A percentile compares a stretch with the other conserved stretches of the same genome.
phyloP scores from a whole-genome alignment of 2,329 filamentous ascomycete genomes.

The Stagonosporopsis vannaccii region DNA sequence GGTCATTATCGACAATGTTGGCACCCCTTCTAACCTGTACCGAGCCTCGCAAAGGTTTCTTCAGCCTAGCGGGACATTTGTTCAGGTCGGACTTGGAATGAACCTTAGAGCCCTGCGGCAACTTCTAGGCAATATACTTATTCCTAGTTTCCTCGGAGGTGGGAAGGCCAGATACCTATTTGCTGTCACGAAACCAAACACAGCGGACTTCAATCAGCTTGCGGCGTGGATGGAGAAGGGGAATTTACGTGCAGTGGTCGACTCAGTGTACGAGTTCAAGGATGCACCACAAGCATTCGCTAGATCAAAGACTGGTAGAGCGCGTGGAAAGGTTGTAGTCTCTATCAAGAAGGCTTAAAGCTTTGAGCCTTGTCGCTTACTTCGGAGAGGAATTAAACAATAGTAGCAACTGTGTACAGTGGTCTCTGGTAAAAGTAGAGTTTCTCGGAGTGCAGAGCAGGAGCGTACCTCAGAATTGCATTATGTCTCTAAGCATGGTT shows the following conservation, averaged over 20 bases:
- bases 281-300: neutral
- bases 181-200: neutral
- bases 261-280: neutral
- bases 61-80: neutral
- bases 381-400: too few relatives aligned
- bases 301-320: neutral
- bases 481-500: too few relatives aligned
- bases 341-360: too few relatives aligned
- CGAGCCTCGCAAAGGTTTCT: neutral
- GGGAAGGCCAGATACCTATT: neutral
- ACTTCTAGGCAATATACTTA: neutral
- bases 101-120: neutral
- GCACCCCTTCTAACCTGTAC: neutral
- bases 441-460: too few relatives aligned
- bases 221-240: neutral
- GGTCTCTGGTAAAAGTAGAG: too few relatives aligned
- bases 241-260: neutral
- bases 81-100: neutral
- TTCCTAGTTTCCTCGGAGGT: neutral
- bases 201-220: neutral
- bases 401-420: too few relatives aligned
- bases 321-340: neutral
- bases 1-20: neutral
- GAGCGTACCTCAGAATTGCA: too few relatives aligned
- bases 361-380: too few relatives aligned